These are phyloP conservation scores for Choricystis sp. DNA, from an alignment of 139 green algal species.

Conservation along the genomic window DNA sequence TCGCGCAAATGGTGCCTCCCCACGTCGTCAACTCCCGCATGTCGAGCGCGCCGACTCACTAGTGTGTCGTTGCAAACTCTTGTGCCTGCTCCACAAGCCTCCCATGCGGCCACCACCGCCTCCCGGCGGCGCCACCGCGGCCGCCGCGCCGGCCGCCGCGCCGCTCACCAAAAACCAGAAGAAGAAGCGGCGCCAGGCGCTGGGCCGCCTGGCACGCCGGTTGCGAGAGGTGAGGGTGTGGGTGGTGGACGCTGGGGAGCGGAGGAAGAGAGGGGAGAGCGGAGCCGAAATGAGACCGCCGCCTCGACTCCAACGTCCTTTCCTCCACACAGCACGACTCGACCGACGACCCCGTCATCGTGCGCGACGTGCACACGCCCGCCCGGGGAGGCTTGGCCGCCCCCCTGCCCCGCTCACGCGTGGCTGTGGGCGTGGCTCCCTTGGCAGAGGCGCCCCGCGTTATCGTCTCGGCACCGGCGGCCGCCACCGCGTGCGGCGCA, in stretches of 20 bases:
- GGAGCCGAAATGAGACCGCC: background rate
- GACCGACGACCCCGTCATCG: background rate
- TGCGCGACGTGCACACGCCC: background rate
- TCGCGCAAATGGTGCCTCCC: too few relatives aligned
- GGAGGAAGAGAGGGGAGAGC: background rate
- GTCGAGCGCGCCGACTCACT: too few relatives aligned
- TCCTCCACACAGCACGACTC: too few relatives aligned
- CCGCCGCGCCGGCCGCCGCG: too few relatives aligned
- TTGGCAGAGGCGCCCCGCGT: too few relatives aligned
- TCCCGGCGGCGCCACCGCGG: too few relatives aligned
- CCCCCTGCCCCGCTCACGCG: background rate
- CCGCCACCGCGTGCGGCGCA: too few relatives aligned
- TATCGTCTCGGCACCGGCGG: too few relatives aligned
- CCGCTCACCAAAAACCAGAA: constrained; percentile 42
- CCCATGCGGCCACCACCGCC: too few relatives aligned
- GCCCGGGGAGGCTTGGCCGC: background rate
- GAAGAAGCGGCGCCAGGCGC: constrained; percentile 17
- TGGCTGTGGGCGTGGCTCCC: background rate
- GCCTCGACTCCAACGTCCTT: background rate
- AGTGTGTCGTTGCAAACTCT: too few relatives aligned
- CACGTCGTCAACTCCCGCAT: too few relatives aligned
- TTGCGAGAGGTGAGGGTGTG: background rate
- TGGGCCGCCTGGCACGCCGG: background rate
- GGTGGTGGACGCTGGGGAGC: background rate
- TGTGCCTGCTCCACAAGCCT: too few relatives aligned